Percentiles rank a stretch among this genome's conserved stretches.
Conservation (phyloP, 2,329 filamentous ascomycete species). For the Triangularia setosa region DNA sequence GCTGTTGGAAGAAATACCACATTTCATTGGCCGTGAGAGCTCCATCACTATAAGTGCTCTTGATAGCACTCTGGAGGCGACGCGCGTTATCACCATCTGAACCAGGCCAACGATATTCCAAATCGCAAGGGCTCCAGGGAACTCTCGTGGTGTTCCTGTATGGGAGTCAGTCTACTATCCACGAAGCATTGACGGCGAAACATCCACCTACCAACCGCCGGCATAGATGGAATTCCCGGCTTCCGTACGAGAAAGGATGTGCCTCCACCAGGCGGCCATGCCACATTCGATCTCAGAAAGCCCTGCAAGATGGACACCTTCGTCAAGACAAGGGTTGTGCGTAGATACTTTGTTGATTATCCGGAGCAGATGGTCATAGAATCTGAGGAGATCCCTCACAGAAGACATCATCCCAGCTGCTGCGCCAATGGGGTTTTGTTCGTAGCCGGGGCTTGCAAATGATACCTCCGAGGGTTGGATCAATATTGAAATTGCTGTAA, state of each 20-base stretch:
- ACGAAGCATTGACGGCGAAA: not conserved
- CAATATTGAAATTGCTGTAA: not conserved
- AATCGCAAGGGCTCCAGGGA: constrained; percentile 1
- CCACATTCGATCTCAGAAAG: constrained; percentile 9
- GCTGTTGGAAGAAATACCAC: constrained; percentile 4
- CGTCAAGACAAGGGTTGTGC: not conserved
- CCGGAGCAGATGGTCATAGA: constrained; percentile 7
- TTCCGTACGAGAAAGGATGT: not conserved
- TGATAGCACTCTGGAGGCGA: constrained; percentile 1
- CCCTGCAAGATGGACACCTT: not conserved
- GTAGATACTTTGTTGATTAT: not conserved
- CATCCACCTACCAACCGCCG: constrained; percentile 10
- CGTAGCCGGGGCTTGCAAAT: not conserved
- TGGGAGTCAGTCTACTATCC: not conserved
- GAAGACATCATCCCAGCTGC: constrained; percentile 19
- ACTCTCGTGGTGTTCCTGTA: constrained; percentile 5
- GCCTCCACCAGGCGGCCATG: constrained; percentile 3
- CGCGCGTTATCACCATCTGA: constrained; percentile 17
- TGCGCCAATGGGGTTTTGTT: constrained; percentile 3
- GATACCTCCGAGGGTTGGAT: constrained; percentile 8
- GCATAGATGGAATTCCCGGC: constrained; percentile 8
- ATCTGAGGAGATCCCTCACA: constrained; percentile 8
- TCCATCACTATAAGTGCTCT: not conserved
- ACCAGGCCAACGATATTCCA: constrained; percentile 11
- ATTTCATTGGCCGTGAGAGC: not conserved